These are phyloP conservation scores for Dactylis glomerata DNA, from an alignment of 176 grass and related monocot species.

Conservation along the genomic window DNA sequence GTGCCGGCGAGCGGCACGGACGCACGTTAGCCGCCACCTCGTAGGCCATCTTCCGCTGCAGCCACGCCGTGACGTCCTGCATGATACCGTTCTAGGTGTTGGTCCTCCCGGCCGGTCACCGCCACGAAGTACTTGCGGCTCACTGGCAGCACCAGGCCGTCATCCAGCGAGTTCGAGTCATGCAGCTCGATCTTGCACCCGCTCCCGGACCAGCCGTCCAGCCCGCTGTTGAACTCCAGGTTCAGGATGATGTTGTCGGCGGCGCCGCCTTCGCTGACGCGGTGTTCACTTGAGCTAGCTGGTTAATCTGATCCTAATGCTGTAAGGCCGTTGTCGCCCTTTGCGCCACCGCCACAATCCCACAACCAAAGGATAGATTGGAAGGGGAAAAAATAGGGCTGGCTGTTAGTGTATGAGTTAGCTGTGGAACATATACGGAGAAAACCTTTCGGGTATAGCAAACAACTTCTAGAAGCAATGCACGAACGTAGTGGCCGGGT, in stretches of 20 bases:
- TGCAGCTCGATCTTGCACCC: slow-evolving; percentile 82
- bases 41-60: slow-evolving; percentile 75
- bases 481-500: too few species aligned
- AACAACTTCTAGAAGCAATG: too few species aligned
- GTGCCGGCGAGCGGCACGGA: slow-evolving; percentile 30
- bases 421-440: too few species aligned
- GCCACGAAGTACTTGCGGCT: slow-evolving; percentile 75
- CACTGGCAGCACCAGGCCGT: slow-evolving; percentile 57
- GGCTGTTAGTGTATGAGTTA: too few species aligned
- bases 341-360: too few species aligned
- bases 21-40: slow-evolving; percentile 59
- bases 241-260: slow-evolving; percentile 86
- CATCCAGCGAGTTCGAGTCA: slow-evolving; percentile 70
- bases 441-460: too few species aligned
- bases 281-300: background rate
- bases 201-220: slow-evolving; percentile 65
- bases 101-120: slow-evolving; percentile 63
- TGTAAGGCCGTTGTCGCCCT: too few species aligned
- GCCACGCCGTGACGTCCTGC: slow-evolving; percentile 70
- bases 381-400: too few species aligned
- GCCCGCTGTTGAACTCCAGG: slow-evolving; percentile 78
- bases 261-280: slow-evolving; percentile 20
- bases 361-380: too few species aligned
- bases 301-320: slow-evolving; percentile 17
- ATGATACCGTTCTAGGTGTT: slow-evolving; percentile 71